Evolutionary conservation across 1,284 basidiomycete species (phyloP).

Genomic region (Leccinum pachyderme): DNA sequence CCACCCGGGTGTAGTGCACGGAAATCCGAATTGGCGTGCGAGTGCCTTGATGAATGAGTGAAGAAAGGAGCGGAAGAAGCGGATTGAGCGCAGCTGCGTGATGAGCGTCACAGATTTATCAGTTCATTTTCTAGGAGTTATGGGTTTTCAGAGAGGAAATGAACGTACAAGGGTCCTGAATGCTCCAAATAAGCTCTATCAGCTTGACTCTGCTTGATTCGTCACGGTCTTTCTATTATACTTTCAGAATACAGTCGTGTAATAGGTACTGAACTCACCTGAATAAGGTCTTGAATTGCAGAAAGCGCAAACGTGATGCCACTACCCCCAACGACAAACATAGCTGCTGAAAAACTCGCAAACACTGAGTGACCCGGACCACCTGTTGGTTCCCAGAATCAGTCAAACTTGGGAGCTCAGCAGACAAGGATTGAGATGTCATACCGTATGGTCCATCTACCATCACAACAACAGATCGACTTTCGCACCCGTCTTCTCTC

Average conservation of each 20-base stretch:
- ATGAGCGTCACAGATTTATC: background rate
- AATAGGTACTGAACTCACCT: constrained; percentile 32
- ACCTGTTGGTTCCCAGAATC: constrained; percentile 36
- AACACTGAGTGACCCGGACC: constrained; percentile 63
- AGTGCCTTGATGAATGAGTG: too few species aligned
- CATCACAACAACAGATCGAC: constrained; percentile 50
- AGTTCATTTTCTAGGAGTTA: background rate
- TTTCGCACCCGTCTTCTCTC: constrained; percentile 37
- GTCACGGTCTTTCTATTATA: constrained; percentile 37
- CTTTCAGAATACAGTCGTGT: constrained; percentile 1
- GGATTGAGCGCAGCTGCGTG: constrained; percentile 48
- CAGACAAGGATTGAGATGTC: constrained; percentile 2
- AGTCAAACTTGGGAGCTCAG: background rate
- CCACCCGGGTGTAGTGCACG: constrained; percentile 46
- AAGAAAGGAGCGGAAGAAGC: constrained; percentile 42
- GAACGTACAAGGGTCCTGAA: constrained; percentile 56
- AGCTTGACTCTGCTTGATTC: constrained; percentile 54
- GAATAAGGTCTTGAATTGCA: constrained; percentile 63
- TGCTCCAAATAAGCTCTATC: constrained; percentile 69
- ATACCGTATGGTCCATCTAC: constrained; percentile 76
- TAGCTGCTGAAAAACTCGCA: constrained; percentile 62
- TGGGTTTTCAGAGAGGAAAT: background rate
- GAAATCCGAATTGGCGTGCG: too few species aligned
- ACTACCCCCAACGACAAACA: constrained; percentile 72
- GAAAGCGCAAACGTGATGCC: constrained; percentile 72